These are phyloP conservation scores for Aquilaria agallochum DNA, from an alignment of 441 rosid genomes.

Conservation along the genomic window DNA sequence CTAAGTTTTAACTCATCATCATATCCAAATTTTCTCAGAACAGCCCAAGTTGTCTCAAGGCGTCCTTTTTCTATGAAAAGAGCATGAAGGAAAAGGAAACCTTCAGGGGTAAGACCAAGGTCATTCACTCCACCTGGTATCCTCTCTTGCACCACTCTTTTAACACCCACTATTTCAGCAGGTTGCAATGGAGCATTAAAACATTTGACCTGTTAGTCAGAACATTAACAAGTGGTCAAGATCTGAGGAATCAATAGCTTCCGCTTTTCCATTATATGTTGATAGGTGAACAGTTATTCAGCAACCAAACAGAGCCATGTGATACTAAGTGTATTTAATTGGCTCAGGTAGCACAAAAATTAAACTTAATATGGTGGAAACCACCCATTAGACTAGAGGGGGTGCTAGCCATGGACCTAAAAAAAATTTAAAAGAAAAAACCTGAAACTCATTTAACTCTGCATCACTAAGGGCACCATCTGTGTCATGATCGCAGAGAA, in stretches of 20 bases:
- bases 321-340: too few relatives aligned
- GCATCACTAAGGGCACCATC: conserved; percentile 70
- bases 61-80: conserved; percentile 78
- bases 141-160: conserved; percentile 67
- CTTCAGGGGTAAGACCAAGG: conserved; percentile 67
- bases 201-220: conserved; percentile 48
- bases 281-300: too few relatives aligned
- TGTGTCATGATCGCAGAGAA: conserved; percentile 61
- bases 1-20: conserved; percentile 55
- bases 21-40: conserved; percentile 71
- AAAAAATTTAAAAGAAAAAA: conserved; percentile 14
- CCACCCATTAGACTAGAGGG: conserved; percentile 3
- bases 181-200: conserved; percentile 69
- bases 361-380: conserved; percentile 12
- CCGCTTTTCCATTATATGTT: too few relatives aligned
- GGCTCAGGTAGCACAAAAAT: too few relatives aligned
- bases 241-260: too few relatives aligned
- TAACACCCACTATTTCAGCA: conserved; percentile 65
- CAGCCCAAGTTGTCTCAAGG: conserved; percentile 74
- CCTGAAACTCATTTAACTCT: conserved; percentile 81
- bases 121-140: conserved; percentile 65
- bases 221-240: conserved; percentile 6
- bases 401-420: conserved; percentile 8
- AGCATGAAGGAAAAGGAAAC: conserved; percentile 66
- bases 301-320: too few relatives aligned